Evolutionary conservation across 148 eudicot genomes (phyloP).

Genomic region (Arbutus unedo): DNA sequence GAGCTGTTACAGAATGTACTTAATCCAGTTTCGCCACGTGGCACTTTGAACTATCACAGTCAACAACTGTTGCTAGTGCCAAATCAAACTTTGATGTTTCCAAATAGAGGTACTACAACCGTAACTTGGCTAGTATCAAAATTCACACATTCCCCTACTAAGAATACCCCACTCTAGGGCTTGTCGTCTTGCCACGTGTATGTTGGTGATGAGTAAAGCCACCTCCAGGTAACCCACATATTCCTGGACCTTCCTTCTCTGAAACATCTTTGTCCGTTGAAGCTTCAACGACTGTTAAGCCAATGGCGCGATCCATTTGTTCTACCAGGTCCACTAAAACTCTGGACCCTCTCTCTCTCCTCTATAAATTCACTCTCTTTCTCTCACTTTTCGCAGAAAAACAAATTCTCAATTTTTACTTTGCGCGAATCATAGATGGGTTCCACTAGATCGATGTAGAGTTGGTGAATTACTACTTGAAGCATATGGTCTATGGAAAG

Average conservation of each 20-base stretch:
- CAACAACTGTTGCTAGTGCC: no score
- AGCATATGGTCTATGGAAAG: conserved; percentile 56
- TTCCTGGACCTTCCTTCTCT: background rate
- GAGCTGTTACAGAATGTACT: no score
- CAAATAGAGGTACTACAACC: no score
- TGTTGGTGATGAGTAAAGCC: background rate
- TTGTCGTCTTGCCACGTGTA: background rate
- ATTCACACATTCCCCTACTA: no score
- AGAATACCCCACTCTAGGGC: background rate
- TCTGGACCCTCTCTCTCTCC: conserved; percentile 7
- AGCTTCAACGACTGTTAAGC: background rate
- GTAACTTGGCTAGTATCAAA: no score
- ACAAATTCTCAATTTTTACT: background rate
- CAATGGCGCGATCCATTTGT: background rate
- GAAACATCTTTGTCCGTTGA: background rate
- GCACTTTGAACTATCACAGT: background rate
- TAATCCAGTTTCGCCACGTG: background rate
- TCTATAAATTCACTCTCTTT: background rate
- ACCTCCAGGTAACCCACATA: background rate
- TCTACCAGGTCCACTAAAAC: background rate
- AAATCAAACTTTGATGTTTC: no score
- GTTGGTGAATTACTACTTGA: conserved; percentile 57
- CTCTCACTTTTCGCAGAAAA: background rate
- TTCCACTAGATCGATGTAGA: conserved; percentile 88
- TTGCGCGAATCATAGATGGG: conserved; percentile 14